These are phyloP conservation scores for Fusarium algeriense DNA, from an alignment of 2,329 filamentous ascomycete genomes.

Conservation along the genomic window DNA sequence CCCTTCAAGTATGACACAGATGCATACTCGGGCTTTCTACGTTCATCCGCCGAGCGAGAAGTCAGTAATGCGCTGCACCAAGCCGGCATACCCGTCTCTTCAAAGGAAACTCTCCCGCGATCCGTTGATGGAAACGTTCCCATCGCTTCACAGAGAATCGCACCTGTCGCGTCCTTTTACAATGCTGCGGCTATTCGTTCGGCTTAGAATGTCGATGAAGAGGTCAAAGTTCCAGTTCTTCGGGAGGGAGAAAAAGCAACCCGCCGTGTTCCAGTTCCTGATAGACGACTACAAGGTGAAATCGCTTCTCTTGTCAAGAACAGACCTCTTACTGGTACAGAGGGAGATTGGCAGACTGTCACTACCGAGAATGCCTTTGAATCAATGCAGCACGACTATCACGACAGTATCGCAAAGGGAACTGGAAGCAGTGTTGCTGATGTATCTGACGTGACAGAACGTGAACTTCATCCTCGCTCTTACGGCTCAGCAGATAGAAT, in stretches of 20 bases:
- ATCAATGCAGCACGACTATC: conserved; percentile 37
- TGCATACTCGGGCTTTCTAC: conserved; percentile 54
- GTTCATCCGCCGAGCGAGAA: conserved; percentile 57
- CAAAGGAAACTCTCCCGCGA: conserved; percentile 8
- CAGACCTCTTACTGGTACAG: conserved; percentile 32
- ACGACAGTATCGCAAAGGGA: conserved; percentile 45
- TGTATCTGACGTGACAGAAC: conserved; percentile 54
- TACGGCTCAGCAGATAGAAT: conserved; percentile 46
- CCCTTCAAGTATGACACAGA: conserved; percentile 62
- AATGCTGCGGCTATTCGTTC: conserved; percentile 54
- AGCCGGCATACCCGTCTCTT: conserved; percentile 41
- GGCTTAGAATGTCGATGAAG: conserved; percentile 57
- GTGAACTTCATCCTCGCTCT: conserved; percentile 33
- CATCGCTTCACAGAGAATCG: conserved; percentile 7
- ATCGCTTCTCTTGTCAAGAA: conserved; percentile 38
- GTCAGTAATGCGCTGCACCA: conserved; percentile 57
- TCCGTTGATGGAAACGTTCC: conserved; percentile 5
- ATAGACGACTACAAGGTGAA: conserved; percentile 26
- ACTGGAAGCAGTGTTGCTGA: conserved; percentile 61
- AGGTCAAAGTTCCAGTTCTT: conserved; percentile 53
- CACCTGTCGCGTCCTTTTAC: conserved; percentile 50
- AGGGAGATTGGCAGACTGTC: conserved; percentile 54
- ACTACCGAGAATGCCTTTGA: conserved; percentile 48
- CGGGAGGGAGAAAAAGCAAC: conserved; percentile 25
- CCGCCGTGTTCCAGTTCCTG: conserved; percentile 1